Base-by-base conservation (phyloP, 1,284 basidiomycete genomes). In the Cutaneotrichosporon arboriforme region DNA sequence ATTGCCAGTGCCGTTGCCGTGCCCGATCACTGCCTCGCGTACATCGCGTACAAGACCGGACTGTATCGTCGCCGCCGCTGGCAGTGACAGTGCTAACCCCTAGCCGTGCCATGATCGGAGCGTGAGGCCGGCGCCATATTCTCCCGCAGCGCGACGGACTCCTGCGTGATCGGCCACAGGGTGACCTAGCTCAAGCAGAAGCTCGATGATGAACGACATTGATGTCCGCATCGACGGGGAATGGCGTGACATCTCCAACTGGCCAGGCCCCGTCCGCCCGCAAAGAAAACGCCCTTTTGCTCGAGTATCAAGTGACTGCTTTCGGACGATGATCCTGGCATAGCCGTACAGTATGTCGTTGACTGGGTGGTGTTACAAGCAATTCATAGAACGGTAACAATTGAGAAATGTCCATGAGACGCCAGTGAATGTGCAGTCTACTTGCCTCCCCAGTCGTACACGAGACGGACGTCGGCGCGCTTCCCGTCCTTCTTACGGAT, bases 151-250 rank as follows among this genome's bases (percentile, higher is more conserved):
- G 38, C 56, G 31, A 51, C 55, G 12, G 41, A 56, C 37, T 60
- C 58, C 15, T 41, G 46, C 18, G 67, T 68, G 45, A 54, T 68
- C 40, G 55, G 43, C 4, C 33, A 55, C 26, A 60, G 48, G 21
- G 52, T 60, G 41, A 44, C 60, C 31, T 68, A 55, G 55, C 55
- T 69, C 33, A 62, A 68, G 39, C 62, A 66, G 49, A 64, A 66
- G n/a, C 47, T 52, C 48, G 17, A 64, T 69, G 62, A 58, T 68
- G 54, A 69, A 68, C 56, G 66, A 60, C 36, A 59, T 59, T 46
- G 49, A 62, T 36, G 40, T 62, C 20, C 52, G 55, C n/a, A 54
- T 62, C 20, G 61, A 62, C 40, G 61, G 58, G 22, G 61, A 55
- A 13, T 62, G 61, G 61, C 50, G 61, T 37, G 53, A 51, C 13